These are phyloP conservation scores for Sextonia rubra DNA, from an alignment of 164 flowering plant genomes.

Conservation along the genomic window DNA sequence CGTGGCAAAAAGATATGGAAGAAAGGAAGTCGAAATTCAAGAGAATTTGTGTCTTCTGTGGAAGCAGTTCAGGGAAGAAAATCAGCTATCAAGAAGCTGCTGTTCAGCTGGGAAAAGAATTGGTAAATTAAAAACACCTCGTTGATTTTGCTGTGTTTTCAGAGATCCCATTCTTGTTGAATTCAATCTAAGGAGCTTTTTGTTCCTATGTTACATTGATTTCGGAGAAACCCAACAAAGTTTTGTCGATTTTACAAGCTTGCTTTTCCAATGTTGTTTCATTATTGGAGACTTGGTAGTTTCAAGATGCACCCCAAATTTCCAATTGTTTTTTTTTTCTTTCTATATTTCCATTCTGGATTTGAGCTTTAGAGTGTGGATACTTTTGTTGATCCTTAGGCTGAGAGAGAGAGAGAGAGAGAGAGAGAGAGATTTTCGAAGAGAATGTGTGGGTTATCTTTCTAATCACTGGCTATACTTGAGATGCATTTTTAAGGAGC, in stretches of 20 bases:
- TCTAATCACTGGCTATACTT: neutral
- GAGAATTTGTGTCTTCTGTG: slow-evolving; percentile 86
- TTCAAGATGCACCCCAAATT: neutral
- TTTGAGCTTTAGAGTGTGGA: neutral
- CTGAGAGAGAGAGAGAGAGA: neutral
- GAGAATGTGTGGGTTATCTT: neutral
- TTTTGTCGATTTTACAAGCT: neutral
- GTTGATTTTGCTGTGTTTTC: neutral
- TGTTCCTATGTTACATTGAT: too few species aligned
- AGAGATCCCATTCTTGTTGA: neutral
- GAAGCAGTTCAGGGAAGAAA: slow-evolving; percentile 83
- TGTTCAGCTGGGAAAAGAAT: slow-evolving; percentile 35
- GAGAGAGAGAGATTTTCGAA: neutral
- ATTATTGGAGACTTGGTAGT: neutral
- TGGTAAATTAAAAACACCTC: slow-evolving; percentile 38
- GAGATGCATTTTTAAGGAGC: too few species aligned
- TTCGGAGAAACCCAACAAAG: neutral
- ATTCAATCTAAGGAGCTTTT: neutral
- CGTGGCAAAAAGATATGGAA: slow-evolving; percentile 22
- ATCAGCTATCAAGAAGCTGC: slow-evolving; percentile 22
- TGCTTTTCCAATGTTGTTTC: neutral
- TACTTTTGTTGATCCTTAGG: neutral
- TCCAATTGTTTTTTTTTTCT: neutral
- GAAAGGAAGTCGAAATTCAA: slow-evolving; percentile 54
- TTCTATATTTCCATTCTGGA: neutral